Conservation (phyloP, 305 asterid genomes). For the Fraxinus paxiana region DNA sequence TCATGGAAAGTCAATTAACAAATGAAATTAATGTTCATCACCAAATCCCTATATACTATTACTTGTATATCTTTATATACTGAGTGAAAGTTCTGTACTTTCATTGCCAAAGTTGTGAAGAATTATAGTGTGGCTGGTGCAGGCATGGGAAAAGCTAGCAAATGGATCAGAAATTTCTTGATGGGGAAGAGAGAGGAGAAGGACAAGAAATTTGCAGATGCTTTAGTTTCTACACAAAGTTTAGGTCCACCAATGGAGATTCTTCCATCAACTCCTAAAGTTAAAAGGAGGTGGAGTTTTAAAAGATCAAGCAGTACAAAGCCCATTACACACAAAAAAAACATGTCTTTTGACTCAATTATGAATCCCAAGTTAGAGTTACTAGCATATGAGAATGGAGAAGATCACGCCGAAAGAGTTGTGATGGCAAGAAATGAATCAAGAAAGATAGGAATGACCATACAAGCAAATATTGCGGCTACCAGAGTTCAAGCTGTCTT, state of each 20-base stretch:
- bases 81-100: background rate
- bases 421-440: conserved; percentile 19
- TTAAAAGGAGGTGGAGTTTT: conserved; percentile 69
- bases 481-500: conserved; percentile 59
- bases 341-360: conserved; percentile 45
- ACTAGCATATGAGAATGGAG: conserved; percentile 33
- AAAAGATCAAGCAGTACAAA: conserved; percentile 38
- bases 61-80: background rate
- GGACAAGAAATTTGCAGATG: conserved; percentile 33
- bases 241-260: conserved; percentile 13
- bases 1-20: conserved; percentile 10
- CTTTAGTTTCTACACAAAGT: conserved; percentile 24
- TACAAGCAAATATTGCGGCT: conserved; percentile 49
- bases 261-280: conserved; percentile 33
- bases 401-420: conserved; percentile 19
- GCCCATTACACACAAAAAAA: conserved; percentile 28
- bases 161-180: conserved; percentile 64
- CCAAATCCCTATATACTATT: background rate
- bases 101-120: conserved; percentile 1
- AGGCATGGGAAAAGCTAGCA: conserved; percentile 65
- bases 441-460: background rate
- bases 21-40: background rate
- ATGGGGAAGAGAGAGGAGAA: conserved; percentile 55
- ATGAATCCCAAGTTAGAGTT: conserved; percentile 30
- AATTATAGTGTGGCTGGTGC: conserved; percentile 8